Base-by-base conservation (phyloP, 2,329 filamentous ascomycete species). In the Torrubiella hemipterigena region DNA sequence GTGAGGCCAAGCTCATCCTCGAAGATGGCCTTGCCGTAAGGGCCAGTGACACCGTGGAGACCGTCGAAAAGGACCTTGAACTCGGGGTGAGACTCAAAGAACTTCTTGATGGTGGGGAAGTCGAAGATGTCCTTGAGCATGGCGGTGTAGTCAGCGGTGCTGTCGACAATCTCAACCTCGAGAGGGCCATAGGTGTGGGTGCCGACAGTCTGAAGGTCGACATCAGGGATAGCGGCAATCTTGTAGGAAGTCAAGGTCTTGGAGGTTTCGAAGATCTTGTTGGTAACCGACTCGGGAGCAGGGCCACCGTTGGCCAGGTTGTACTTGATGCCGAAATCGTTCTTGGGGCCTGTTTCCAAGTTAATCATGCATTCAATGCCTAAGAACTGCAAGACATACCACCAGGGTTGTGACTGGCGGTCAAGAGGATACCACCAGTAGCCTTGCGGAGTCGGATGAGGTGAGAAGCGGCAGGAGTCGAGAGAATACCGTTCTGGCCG, bases 251-350 rank as follows among this genome's bases (percentile, higher is more conserved):
- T 83, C 46, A 98, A 70, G 41, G 71, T 77, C 71, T 95, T 96
- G 46, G 89, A 89, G 38, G 78, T 76, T 48, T 89, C 84, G 65
- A 74, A 96, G 57, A 98, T 96, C 67, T 93, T 94, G 76, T 98
- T 93, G 45, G 91, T 98, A 43, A 98, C 84, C 33, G 82, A 80
- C 61, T 98, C 91, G 36, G 91, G 91, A 34, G 91, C 91, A 26
- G 91, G 91, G 34, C 87, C 91, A 48, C 91, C 91, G 52, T 98
- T 96, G 56, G 85, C 69, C 37, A 98, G 70, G 70, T 98, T 98
- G 74, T 98, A 98, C 68, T 98, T 98, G 77, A 98, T 98, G 47
- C 91, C 91, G 49, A 98, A 98, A 62, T 98, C 91, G 55, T 91
- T 81, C 46, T 75, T 81, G 39, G 91, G 91, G 31, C 87, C 85